A percentile compares a stretch with the other conserved stretches of the same genome.
These are phyloP conservation scores for Pichia sp. DNA, from an alignment of 1,139 yeast genomes.

Conservation along the genomic window DNA sequence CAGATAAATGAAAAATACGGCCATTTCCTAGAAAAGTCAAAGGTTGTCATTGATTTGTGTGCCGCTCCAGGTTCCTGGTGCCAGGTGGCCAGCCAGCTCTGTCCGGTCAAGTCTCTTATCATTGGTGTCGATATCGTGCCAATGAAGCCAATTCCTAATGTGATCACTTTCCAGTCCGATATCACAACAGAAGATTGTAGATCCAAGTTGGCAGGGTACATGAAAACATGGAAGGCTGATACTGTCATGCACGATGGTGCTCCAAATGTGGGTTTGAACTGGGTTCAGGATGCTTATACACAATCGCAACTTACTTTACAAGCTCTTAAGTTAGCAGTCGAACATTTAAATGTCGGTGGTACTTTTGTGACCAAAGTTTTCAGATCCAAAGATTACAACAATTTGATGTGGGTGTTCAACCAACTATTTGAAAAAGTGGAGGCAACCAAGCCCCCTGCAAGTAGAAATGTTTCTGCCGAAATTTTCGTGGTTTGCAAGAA, in stretches of 20 bases:
- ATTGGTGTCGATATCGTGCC: constrained; percentile 98
- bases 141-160: constrained; percentile 89
- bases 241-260: constrained; percentile 99
- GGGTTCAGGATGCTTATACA: constrained; percentile 99
- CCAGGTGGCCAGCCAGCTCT: constrained; percentile 91
- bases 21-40: constrained; percentile 91
- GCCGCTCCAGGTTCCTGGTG: constrained; percentile 99
- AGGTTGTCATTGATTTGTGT: constrained; percentile 95
- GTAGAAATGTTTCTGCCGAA: constrained; percentile 98
- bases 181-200: constrained; percentile 98
- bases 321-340: constrained; percentile 92
- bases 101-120: constrained; percentile 88
- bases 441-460: constrained; percentile 98
- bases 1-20: constrained; percentile 97
- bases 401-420: constrained; percentile 94
- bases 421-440: constrained; percentile 94
- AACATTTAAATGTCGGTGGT: constrained; percentile 89
- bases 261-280: constrained; percentile 97
- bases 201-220: constrained; percentile 85
- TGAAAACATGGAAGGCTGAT: constrained; percentile 99
- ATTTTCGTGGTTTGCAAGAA: constrained; percentile 96
- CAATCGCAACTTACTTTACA: constrained; percentile 94
- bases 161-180: constrained; percentile 91
- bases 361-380: constrained; percentile 95
- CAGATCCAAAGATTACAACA: constrained; percentile 96